A percentile compares a stretch with the other conserved stretches of the same genome.
Conservation (phyloP, 2,329 filamentous ascomycete genomes). For the Curvularia sp. region DNA sequence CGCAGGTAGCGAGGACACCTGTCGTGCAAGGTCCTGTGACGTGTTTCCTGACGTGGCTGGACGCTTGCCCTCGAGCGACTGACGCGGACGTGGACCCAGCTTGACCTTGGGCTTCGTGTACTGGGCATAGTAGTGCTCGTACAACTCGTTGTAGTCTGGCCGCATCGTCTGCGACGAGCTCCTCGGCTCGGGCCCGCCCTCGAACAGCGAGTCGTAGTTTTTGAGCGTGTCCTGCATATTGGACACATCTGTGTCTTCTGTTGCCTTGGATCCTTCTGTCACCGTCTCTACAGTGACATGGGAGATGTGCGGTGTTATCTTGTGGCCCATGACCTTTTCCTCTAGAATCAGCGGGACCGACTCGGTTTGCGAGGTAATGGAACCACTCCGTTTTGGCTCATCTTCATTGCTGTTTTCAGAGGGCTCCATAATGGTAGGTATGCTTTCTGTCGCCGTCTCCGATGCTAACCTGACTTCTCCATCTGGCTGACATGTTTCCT, state of each 20-base stretch:
- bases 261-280: slow-evolving; percentile 30
- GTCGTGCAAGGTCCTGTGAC: slow-evolving; percentile 61
- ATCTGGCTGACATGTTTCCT: slow-evolving; percentile 64
- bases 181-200: slow-evolving; percentile 52
- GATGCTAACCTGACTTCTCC: slow-evolving; percentile 28
- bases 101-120: slow-evolving; percentile 83
- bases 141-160: slow-evolving; percentile 51
- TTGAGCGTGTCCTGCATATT: slow-evolving; percentile 40
- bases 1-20: slow-evolving; percentile 79
- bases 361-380: slow-evolving; percentile 24
- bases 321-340: slow-evolving; percentile 20
- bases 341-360: slow-evolving; percentile 27
- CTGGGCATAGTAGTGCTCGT: slow-evolving; percentile 57
- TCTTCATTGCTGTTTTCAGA: slow-evolving; percentile 14
- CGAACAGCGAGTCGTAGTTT: slow-evolving; percentile 45
- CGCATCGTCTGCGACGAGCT: slow-evolving; percentile 53
- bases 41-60: slow-evolving; percentile 63
- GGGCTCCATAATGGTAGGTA: slow-evolving; percentile 37
- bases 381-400: slow-evolving; percentile 14
- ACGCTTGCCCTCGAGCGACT: slow-evolving; percentile 72
- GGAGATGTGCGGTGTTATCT: slow-evolving; percentile 27
- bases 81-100: slow-evolving; percentile 83
- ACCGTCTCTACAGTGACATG: slow-evolving; percentile 33
- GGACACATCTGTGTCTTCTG: slow-evolving; percentile 27
- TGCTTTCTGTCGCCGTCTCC: slow-evolving; percentile 29